Evolutionary conservation across 345 rosid species (phyloP).

Genomic region (Lepidium aucheri): DNA sequence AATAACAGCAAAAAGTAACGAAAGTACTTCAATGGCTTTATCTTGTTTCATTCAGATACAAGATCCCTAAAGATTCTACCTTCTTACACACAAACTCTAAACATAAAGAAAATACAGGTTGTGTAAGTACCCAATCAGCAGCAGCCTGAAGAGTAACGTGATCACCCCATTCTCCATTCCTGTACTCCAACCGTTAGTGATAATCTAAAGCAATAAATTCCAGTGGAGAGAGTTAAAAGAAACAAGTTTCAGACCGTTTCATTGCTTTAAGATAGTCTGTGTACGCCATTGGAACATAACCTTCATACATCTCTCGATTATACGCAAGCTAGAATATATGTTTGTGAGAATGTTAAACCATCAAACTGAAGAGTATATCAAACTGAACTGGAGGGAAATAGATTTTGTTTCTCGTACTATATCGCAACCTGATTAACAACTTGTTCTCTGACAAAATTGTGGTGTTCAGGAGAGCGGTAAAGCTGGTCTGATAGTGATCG

Average conservation of each 20-base stretch:
- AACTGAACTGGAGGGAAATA: background rate
- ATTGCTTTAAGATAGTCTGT: constrained; percentile 61
- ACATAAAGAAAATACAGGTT: background rate
- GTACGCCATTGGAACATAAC: constrained; percentile 65
- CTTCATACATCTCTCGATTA: constrained; percentile 48
- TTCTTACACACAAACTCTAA: background rate
- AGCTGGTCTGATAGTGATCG: constrained; percentile 87
- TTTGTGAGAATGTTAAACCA: background rate
- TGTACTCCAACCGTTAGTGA: background rate
- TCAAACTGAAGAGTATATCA: background rate
- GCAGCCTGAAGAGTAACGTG: constrained; percentile 35
- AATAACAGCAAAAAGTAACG: background rate
- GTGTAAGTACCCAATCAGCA: constrained; percentile 25
- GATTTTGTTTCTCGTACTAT: background rate
- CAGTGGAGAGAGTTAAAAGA: background rate
- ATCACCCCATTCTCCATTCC: constrained; percentile 41
- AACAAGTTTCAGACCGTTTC: constrained; percentile 35
- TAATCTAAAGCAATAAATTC: background rate
- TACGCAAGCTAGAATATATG: constrained; percentile 22
- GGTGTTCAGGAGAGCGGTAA: constrained; percentile 69
- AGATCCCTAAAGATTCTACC: background rate
- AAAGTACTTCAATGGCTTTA: background rate
- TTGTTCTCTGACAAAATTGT: constrained; percentile 62
- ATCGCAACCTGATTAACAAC: constrained; percentile 56
- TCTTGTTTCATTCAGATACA: background rate